These are phyloP conservation scores for Cutaneotrichosporon sp. DNA, from an alignment of 1,284 basidiomycete species.

Conservation along the genomic window DNA sequence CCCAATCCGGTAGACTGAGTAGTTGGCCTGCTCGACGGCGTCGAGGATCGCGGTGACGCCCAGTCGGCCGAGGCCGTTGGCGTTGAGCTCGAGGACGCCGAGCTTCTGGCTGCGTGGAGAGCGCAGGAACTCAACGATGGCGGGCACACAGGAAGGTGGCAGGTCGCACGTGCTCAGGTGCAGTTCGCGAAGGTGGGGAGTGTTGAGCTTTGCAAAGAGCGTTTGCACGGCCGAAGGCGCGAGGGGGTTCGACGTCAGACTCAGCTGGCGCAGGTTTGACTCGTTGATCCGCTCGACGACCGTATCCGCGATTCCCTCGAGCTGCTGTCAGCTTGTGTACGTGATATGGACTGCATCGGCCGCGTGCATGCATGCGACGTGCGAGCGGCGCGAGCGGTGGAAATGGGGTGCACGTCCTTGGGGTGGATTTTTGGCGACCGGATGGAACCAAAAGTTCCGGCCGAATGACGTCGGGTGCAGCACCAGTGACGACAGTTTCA, in stretches of 20 bases:
- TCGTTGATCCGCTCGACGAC: conserved; percentile 26
- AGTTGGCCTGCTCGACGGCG: conserved; percentile 32
- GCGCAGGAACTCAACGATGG: conserved; percentile 24
- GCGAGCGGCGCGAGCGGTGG: too few species aligned
- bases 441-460: too few species aligned
- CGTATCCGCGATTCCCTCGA: conserved; percentile 2
- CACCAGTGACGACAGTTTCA: too few species aligned
- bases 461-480: too few species aligned
- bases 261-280: conserved; percentile 27
- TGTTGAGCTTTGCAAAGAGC: conserved; percentile 27
- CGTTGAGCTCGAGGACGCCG: conserved; percentile 36
- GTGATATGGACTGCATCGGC: too few species aligned
- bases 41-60: conserved; percentile 35
- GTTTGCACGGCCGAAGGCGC: conserved; percentile 13
- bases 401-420: too few species aligned
- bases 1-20: conserved; percentile 27
- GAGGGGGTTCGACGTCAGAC: conserved; percentile 36
- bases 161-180: conserved; percentile 38
- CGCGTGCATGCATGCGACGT: too few species aligned
- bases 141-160: conserved; percentile 5
- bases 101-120: conserved; percentile 27
- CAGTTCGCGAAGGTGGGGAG: conserved; percentile 28
- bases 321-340: background rate
- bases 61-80: conserved; percentile 30
- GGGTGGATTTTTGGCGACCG: too few species aligned